Evolutionary conservation across 2,329 filamentous ascomycete species (phyloP).

Genomic region (Microsporum ferrugineum): DNA sequence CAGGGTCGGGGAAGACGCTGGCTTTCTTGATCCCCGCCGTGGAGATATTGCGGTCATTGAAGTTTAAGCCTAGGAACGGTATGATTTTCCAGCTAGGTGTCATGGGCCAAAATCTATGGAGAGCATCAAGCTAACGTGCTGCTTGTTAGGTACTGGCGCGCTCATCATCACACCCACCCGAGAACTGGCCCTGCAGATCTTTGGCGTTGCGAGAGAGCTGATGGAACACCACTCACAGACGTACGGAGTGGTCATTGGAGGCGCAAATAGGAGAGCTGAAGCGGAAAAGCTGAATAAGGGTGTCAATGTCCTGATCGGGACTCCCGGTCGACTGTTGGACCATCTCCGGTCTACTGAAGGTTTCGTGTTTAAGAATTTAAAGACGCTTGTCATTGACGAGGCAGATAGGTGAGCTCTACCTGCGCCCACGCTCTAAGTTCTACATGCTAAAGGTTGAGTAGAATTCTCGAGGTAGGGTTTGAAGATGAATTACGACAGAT

Average conservation of each 20-base stretch:
- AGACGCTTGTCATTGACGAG: slow-evolving; percentile 88
- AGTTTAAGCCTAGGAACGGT: slow-evolving; percentile 88
- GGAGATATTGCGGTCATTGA: slow-evolving; percentile 79
- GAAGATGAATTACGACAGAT: slow-evolving; percentile 98
- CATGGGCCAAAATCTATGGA: no score
- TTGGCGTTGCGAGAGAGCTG: slow-evolving; percentile 83
- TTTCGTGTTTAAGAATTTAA: slow-evolving; percentile 86
- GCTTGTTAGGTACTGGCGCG: slow-evolving; percentile 57
- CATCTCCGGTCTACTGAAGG: slow-evolving; percentile 85
- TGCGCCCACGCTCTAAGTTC: neutral
- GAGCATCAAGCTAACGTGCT: neutral
- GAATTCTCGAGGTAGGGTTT: slow-evolving; percentile 89
- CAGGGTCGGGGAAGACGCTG: slow-evolving; percentile 88
- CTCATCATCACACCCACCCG: slow-evolving; percentile 87
- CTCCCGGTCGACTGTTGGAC: slow-evolving; percentile 82
- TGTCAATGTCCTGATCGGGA: slow-evolving; percentile 88
- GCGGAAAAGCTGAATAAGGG: slow-evolving; percentile 90
- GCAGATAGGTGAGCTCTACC: slow-evolving; percentile 53
- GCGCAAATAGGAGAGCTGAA: slow-evolving; percentile 80
- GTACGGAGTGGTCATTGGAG: slow-evolving; percentile 91
- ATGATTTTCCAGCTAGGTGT: slow-evolving; percentile 11
- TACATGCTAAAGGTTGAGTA: neutral
- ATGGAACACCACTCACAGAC: slow-evolving; percentile 92
- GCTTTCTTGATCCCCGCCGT: slow-evolving; percentile 89
- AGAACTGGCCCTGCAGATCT: slow-evolving; percentile 90